Conservation (phyloP, 2,329 filamentous ascomycete genomes). For the Corniculantispora saksenae region DNA sequence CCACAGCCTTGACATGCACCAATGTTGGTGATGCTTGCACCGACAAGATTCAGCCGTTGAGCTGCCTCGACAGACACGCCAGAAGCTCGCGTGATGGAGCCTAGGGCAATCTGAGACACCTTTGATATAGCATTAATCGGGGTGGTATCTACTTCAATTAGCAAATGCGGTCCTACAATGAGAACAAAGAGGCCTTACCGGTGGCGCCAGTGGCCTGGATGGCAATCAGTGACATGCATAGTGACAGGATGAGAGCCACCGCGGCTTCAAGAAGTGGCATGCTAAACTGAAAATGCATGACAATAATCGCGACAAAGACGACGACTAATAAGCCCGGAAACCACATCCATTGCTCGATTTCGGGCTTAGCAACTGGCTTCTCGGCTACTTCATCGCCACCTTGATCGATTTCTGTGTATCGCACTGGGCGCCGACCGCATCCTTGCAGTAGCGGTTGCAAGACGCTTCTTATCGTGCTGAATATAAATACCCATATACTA, state of each 20-base stretch:
- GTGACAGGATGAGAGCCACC: not conserved
- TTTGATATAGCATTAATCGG: conserved; percentile 18
- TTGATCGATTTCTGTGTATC: conserved; percentile 1
- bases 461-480: not conserved
- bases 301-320: not conserved
- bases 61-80: conserved; percentile 11
- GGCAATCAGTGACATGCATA: conserved; percentile 11
- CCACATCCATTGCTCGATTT: conserved; percentile 9
- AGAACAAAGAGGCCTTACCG: not conserved
- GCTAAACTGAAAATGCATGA: not conserved
- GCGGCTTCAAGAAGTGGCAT: conserved; percentile 9
- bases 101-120: conserved; percentile 15
- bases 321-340: not conserved
- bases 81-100: conserved; percentile 9
- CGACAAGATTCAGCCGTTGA: conserved; percentile 17
- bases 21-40: conserved; percentile 18
- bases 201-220: conserved; percentile 19
- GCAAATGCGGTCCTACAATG: no score
- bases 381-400: not conserved
- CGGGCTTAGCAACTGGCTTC: not conserved
- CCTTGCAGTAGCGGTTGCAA: not conserved
- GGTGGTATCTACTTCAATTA: conserved; percentile 4
- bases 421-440: not conserved
- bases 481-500: not conserved
- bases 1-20: conserved; percentile 15